phyloP scores from a whole-genome alignment of 345 rosid genomes.

The Eucalyptus camaldulensis region DNA sequence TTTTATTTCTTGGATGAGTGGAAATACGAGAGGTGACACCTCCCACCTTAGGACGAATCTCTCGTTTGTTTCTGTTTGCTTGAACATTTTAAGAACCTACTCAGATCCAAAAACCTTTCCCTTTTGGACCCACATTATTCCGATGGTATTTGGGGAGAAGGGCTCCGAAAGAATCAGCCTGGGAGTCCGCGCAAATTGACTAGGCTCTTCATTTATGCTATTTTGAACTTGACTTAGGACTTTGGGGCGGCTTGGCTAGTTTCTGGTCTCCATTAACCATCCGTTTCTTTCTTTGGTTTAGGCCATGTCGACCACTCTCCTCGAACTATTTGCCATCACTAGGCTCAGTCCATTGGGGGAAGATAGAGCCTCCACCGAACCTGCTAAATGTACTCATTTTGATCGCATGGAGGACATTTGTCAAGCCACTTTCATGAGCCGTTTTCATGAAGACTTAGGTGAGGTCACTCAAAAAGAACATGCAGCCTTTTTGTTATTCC shows the following conservation, averaged over 20 bases:
- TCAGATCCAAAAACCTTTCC: background rate
- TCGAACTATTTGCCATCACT: background rate
- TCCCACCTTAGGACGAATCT: rapidly evolving
- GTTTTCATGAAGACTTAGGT: background rate
- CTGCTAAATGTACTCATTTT: background rate
- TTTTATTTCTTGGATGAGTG: too few species aligned
- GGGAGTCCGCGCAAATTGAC: background rate
- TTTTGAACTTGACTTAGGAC: background rate
- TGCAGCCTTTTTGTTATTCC: background rate
- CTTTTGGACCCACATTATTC: background rate
- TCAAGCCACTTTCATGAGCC: background rate
- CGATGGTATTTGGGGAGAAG: background rate
- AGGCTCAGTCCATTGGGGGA: background rate
- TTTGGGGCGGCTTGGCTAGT: background rate
- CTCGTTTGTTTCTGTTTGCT: too few species aligned
- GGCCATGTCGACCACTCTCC: background rate
- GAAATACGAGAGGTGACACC: background rate
- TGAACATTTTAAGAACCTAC: too few species aligned
- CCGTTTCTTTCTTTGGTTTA: background rate
- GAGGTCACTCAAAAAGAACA: background rate
- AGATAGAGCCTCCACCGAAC: background rate
- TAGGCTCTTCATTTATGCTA: background rate
- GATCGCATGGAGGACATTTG: background rate
- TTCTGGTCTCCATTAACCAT: background rate
- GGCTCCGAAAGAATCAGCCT: background rate